A percentile compares a stretch with the other conserved stretches of the same genome.
phyloP scores from a whole-genome alignment of 2,329 filamentous ascomycete species.

The Fusarium sp. region DNA sequence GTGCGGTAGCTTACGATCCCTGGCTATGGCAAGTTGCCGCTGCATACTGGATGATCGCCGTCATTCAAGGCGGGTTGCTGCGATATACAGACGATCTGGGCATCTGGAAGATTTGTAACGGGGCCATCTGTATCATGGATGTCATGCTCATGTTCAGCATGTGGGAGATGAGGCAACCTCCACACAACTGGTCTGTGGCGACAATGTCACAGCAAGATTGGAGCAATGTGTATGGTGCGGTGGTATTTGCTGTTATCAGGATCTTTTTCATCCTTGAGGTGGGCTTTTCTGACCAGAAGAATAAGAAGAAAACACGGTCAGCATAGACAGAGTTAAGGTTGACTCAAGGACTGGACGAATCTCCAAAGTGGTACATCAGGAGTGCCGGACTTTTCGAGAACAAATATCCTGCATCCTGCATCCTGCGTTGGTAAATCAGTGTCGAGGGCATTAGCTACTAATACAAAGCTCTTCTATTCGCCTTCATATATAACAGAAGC shows the following conservation, averaged over 20 bases:
- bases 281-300: not conserved
- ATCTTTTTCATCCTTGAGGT: not conserved
- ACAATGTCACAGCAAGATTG: not conserved
- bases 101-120: not conserved
- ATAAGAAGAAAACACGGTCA: not conserved
- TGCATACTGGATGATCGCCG: not conserved
- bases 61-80: not conserved
- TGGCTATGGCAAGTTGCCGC: not conserved
- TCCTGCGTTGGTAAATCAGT: no score
- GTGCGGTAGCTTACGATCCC: not conserved
- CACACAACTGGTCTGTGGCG: not conserved
- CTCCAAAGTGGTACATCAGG: no score
- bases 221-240: not conserved
- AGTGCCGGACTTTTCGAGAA: no score
- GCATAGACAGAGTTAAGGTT: not conserved
- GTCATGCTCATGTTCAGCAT: not conserved
- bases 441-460: no score
- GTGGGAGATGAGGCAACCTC: not conserved
- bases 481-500: no score
- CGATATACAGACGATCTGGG: not conserved
- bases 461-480: no score
- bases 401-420: no score
- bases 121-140: not conserved
- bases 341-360: no score
- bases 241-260: not conserved